Base-by-base conservation (phyloP, 768 basidiomycete species). In the Lactifluus echinatus region DNA sequence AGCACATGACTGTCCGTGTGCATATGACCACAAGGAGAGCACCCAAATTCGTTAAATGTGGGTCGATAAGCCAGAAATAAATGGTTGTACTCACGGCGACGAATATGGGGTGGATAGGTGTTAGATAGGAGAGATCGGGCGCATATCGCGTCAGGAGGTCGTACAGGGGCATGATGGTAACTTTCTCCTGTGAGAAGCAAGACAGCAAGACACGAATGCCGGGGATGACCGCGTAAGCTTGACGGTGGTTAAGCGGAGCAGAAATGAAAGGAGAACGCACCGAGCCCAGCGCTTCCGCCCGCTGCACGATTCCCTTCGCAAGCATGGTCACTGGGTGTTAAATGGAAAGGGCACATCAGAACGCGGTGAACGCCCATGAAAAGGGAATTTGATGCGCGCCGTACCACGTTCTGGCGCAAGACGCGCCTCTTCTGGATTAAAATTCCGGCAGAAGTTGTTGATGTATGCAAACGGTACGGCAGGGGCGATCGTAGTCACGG, bases 61-160 rank as follows among this genome's bases (percentile, higher is more conserved):
- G 21, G 17, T 40, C 48, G 42, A 31, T 14, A 28, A 2, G 8
- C 8, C 2, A 24, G n/a, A 24, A 14, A 36, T 1, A 23, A 17
- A 11, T 8, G 23, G 24, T 39, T n/a, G 55, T 28, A 64, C 81
- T 60, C 53, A 85, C 86, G 56, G 76, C 76, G 34, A 90, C 67
- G 64, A 89, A 85, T 26, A 83, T 70, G 2, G 81, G 75, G 64
- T 93, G 91, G 21, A 91, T 71, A 1, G 83, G 74, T 0, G 89
- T 89, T 26, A 90, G 76, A 66, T 82, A 76, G 8, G 79, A 77
- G 0, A 70, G 70, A 23, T 78, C 72, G 5, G 78, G 79, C 0
- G 84, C 72, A 63, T 85, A 91, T 61, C 87, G 80, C 4, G 70
- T 70, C 29, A 90, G 66, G 39, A 94, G 77, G 62, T 77, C 67